These are phyloP conservation scores for Candida sithepensis DNA, from an alignment of 805 yeast species.

Conservation along the genomic window DNA sequence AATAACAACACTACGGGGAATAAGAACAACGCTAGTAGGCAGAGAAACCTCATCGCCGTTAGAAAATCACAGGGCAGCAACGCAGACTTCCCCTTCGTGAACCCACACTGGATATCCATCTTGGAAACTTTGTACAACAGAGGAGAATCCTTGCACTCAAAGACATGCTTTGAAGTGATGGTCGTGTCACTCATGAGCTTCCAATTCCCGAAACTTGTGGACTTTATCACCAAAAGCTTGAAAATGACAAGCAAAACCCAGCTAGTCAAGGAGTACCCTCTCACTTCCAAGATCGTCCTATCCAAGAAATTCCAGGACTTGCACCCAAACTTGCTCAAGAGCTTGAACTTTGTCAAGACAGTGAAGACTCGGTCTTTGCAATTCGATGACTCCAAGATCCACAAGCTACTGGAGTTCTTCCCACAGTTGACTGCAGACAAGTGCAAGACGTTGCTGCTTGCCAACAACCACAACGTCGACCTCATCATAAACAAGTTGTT, in stretches of 20 bases:
- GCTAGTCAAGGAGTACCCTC: slow-evolving; percentile 44
- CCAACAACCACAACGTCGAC: slow-evolving; percentile 52
- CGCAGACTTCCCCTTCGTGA: slow-evolving; percentile 38
- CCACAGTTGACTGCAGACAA: slow-evolving; percentile 54
- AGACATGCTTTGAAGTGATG: slow-evolving; percentile 44
- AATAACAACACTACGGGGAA: slow-evolving; percentile 12
- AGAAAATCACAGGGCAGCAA: background rate
- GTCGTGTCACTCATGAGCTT: slow-evolving; percentile 50
- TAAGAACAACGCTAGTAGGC: background rate
- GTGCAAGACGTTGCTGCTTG: slow-evolving; percentile 45
- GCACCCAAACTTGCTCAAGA: slow-evolving; percentile 50
- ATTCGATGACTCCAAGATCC: slow-evolving; percentile 37
- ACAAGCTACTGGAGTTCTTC: slow-evolving; percentile 52
- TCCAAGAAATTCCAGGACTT: slow-evolving; percentile 43
- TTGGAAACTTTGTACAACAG: slow-evolving; percentile 56
- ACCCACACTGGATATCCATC: slow-evolving; percentile 52
- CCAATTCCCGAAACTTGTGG: slow-evolving; percentile 39
- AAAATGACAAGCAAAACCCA: slow-evolving; percentile 40
- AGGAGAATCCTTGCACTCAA: slow-evolving; percentile 51
- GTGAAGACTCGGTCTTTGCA: background rate
- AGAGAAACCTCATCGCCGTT: background rate
- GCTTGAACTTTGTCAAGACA: slow-evolving; percentile 43
- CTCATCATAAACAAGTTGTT: slow-evolving; percentile 53
- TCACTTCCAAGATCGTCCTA: slow-evolving; percentile 51
- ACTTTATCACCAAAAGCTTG: slow-evolving; percentile 40